Conservation (phyloP, 2,329 filamentous ascomycete genomes). For the Gyromitra esculenta region DNA sequence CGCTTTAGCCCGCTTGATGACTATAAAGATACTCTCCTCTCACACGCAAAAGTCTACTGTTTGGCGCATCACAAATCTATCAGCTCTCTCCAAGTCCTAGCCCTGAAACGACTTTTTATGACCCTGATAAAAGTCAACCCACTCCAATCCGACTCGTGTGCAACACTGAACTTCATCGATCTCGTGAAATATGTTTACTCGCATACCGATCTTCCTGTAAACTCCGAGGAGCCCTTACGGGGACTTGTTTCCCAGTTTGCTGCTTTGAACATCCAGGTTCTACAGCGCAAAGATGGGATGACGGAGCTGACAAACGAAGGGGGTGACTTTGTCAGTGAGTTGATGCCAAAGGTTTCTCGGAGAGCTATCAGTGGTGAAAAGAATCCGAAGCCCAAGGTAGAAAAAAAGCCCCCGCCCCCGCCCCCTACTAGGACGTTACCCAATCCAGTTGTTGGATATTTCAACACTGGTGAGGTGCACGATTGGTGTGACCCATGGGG, state of each 20-base stretch:
- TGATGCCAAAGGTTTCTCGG: slow-evolving; percentile 38
- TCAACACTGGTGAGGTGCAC: slow-evolving; percentile 26
- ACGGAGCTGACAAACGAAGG: slow-evolving; percentile 8
- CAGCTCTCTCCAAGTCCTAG: background rate
- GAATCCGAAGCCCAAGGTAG: background rate
- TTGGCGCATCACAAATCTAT: slow-evolving; percentile 12
- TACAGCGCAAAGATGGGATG: slow-evolving; percentile 10
- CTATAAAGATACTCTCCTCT: slow-evolving; percentile 14
- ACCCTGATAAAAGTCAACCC: slow-evolving; percentile 10
- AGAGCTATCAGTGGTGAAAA: background rate
- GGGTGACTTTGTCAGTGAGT: slow-evolving; percentile 7
- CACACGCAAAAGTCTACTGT: slow-evolving; percentile 21
- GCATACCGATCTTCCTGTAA: slow-evolving; percentile 18
- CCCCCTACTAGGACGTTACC: background rate
- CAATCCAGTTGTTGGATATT: slow-evolving; percentile 19
- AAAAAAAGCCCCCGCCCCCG: background rate
- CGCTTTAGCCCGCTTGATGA: background rate
- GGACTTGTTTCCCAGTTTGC: slow-evolving; percentile 18
- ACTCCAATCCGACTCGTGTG: background rate
- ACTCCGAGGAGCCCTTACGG: slow-evolving; percentile 25
- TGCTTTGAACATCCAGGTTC: slow-evolving; percentile 9
- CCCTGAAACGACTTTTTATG: slow-evolving; percentile 11
- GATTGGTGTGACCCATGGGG: background rate
- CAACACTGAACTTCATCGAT: slow-evolving; percentile 3
- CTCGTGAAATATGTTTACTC: slow-evolving; percentile 25